A percentile compares a stretch with the other conserved stretches of the same genome.
Conservation (phyloP, 225 moss, liverwort and hornwort species). For the Thuidium tamariscinum region DNA sequence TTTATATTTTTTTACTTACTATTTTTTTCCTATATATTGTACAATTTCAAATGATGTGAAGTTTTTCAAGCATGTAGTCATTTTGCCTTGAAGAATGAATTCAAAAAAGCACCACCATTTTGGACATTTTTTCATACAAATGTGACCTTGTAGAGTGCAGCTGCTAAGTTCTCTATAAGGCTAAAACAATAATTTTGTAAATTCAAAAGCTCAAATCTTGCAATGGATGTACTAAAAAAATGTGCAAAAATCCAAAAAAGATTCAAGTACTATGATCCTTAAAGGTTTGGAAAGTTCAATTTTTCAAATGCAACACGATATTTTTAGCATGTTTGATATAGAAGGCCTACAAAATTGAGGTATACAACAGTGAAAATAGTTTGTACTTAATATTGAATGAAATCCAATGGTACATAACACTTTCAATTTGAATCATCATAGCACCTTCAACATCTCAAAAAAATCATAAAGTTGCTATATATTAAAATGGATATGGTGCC, state of each 20-base stretch:
- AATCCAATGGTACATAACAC: neutral
- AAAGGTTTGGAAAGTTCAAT: neutral
- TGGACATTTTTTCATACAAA: too few relatives aligned
- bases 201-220: too few relatives aligned
- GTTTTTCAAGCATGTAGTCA: too few relatives aligned
- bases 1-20: too few relatives aligned
- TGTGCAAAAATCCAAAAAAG: neutral
- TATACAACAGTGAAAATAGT: neutral
- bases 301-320: fast-evolving
- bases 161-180: too few relatives aligned
- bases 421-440: neutral
- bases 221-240: too few relatives aligned
- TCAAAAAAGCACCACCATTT: too few relatives aligned
- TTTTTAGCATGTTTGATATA: neutral
- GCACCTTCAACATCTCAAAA: fast-evolving
- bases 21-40: too few relatives aligned
- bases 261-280: fast-evolving
- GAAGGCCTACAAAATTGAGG: neutral
- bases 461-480: fast-evolving
- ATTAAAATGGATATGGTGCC: fast-evolving
- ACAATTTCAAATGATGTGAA: too few relatives aligned
- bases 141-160: too few relatives aligned
- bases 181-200: too few relatives aligned
- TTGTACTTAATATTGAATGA: neutral
- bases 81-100: too few relatives aligned